Evolutionary conservation across 768 basidiomycete species (phyloP), one percentile per base, ranked within the genome.

Genomic region (Kwoniella sp.): DNA sequence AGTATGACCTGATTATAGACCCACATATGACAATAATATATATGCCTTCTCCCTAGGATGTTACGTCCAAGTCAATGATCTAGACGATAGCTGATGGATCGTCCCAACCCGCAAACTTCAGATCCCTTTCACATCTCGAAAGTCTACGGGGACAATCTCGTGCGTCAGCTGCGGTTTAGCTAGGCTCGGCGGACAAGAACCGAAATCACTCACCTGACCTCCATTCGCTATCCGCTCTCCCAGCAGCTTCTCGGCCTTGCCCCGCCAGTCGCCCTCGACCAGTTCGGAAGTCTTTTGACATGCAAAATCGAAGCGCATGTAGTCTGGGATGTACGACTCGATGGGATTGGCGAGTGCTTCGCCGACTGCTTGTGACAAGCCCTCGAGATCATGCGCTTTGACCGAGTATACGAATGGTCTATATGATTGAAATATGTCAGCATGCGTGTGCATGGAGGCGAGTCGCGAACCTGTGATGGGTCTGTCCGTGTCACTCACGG

Each of bases 371-470:
- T 50, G 17, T 7, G 48, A 28, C 5, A 78, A 56, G 4, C 48
- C 74, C 11, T 30, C 26, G 17, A 71, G 52, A 50, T 78, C 74
- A 31, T 73, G 72, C 0, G 76, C 65, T 15, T 67, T 58, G 37
- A 78, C 74, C 13, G 66, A 60, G 56, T 78, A 78, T 8, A 78
- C 74, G 60, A 71, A 74, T 34, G 76, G 76, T 51, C 75, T 77
- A 45, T 20, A 45, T 20, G 11, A n/a, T n/a, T 11, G n/a, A n/a
- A n/a, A n/a, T n/a, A n/a, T n/a, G 34, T 26, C 28, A n/a, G 12
- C 4, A 8, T 15, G n/a, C 12, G 23, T 55, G n/a, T 12, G 54
- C 28, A 26, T 29, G 29, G 4, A 38, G 15, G 55, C 34, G 34
- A 7, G 4, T n/a, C 8, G 4, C 8, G 48, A 7, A 7, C 25